A percentile compares a stretch with the other conserved stretches of the same genome.
Evolutionary conservation across 2,329 filamentous ascomycete species (phyloP).

Genomic region (Ophiostoma triangulosporum): DNA sequence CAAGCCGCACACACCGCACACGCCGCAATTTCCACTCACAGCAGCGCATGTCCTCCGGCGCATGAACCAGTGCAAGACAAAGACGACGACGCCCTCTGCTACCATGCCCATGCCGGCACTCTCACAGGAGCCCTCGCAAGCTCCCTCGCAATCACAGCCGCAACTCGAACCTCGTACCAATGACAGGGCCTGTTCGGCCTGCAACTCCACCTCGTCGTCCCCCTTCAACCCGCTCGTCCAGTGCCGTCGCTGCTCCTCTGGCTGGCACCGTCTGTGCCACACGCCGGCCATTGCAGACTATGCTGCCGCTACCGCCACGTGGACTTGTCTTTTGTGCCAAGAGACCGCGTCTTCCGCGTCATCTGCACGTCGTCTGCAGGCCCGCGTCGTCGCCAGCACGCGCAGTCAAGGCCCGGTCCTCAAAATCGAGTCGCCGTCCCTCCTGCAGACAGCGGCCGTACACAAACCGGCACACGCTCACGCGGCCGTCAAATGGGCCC

Average conservation of each 20-base stretch:
- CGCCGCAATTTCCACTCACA: neutral
- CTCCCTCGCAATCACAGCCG: too few relatives aligned
- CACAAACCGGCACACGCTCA: neutral
- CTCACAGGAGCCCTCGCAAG: neutral
- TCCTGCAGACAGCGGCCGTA: neutral
- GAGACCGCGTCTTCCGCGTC: too few relatives aligned
- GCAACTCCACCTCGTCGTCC: neutral
- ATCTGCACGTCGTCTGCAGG: neutral
- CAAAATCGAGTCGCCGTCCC: neutral
- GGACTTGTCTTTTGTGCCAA: slow-evolving; percentile 34
- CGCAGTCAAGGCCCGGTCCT: neutral
- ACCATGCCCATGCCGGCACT: neutral
- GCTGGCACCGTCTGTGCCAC: slow-evolving; percentile 75
- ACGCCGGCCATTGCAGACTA: slow-evolving; percentile 60
- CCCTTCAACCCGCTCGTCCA: slow-evolving; percentile 66
- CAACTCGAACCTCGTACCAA: too few relatives aligned
- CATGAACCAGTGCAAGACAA: neutral
- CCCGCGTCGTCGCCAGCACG: neutral
- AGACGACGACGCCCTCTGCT: neutral
- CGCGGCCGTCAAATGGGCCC: neutral
- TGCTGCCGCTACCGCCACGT: slow-evolving; percentile 31
- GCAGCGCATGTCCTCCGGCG: neutral
- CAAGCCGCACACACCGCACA: neutral
- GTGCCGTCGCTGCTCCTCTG: slow-evolving; percentile 66
- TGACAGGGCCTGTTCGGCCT: neutral